Conservation (phyloP, 805 yeast species). For the Yamadazyma sp. region DNA sequence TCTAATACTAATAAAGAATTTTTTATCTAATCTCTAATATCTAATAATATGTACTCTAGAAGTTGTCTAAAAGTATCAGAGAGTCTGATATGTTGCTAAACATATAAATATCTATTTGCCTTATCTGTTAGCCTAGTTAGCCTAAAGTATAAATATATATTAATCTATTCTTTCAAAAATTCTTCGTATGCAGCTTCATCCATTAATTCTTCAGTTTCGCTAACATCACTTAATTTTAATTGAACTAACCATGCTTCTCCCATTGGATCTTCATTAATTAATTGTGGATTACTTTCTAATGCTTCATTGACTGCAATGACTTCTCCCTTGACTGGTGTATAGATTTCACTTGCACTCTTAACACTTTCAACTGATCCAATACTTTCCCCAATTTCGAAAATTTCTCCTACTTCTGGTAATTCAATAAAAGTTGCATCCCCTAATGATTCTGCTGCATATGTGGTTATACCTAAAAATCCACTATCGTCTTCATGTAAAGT, state of each 20-base stretch:
- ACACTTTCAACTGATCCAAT: conserved; percentile 94
- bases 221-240: conserved; percentile 51
- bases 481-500: conserved; percentile 80
- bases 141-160: too few species aligned
- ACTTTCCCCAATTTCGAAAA: conserved; percentile 68
- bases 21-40: too few species aligned
- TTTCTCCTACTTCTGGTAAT: conserved; percentile 70
- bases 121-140: too few species aligned
- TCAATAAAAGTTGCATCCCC: conserved; percentile 97
- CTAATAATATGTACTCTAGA: too few species aligned
- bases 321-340: conserved; percentile 80
- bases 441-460: conserved; percentile 91
- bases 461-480: conserved; percentile 87
- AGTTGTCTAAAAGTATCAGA: too few species aligned
- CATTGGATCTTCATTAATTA: conserved; percentile 85
- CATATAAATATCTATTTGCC: too few species aligned
- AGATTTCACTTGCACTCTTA: conserved; percentile 90
- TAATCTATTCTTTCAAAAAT: conserved; percentile 41
- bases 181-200: conserved; percentile 54
- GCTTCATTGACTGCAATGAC: conserved; percentile 66
- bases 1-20: too few species aligned
- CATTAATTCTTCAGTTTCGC: conserved; percentile 42
- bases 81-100: too few species aligned
- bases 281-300: conserved; percentile 67
- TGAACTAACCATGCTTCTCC: conserved; percentile 94